These are phyloP conservation scores for Pleurotus giganteus DNA, from an alignment of 768 basidiomycete species.

Conservation along the genomic window DNA sequence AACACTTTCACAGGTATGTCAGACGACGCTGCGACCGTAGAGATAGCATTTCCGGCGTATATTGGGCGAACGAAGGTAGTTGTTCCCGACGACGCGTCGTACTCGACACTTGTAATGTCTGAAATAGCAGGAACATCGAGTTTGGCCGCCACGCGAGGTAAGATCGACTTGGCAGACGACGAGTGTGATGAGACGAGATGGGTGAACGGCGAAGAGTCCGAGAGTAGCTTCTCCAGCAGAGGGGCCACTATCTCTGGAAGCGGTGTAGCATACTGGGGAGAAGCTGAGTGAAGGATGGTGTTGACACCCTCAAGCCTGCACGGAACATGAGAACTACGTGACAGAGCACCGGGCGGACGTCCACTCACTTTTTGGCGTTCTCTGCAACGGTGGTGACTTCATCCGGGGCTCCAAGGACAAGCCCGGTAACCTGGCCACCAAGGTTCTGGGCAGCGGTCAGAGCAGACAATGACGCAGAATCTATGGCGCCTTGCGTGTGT, in stretches of 20 bases:
- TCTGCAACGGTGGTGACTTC: constrained; percentile 66
- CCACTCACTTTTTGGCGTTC: constrained; percentile 79
- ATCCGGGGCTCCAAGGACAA: constrained; percentile 68
- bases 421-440: constrained; percentile 81
- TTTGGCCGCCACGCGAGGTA: constrained; percentile 88
- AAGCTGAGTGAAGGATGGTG: constrained; percentile 65
- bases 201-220: constrained; percentile 65
- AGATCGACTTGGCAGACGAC: constrained; percentile 86
- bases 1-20: constrained; percentile 87
- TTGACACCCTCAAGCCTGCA: constrained; percentile 66
- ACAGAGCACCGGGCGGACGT: constrained; percentile 15
- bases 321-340: constrained; percentile 12
- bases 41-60: constrained; percentile 97
- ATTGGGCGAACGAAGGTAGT: constrained; percentile 93
- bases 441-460: constrained; percentile 86
- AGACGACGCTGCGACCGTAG: constrained; percentile 82
- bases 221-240: constrained; percentile 73
- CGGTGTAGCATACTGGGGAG: constrained; percentile 63
- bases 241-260: constrained; percentile 82
- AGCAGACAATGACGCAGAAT: constrained; percentile 84
- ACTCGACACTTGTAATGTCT: constrained; percentile 81
- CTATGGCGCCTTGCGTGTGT: constrained; percentile 78
- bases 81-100: constrained; percentile 64
- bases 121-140: constrained; percentile 91
- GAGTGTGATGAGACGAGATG: constrained; percentile 93